Conservation (phyloP, 257 asterid genomes). For the Rehmannia glutinosa region DNA sequence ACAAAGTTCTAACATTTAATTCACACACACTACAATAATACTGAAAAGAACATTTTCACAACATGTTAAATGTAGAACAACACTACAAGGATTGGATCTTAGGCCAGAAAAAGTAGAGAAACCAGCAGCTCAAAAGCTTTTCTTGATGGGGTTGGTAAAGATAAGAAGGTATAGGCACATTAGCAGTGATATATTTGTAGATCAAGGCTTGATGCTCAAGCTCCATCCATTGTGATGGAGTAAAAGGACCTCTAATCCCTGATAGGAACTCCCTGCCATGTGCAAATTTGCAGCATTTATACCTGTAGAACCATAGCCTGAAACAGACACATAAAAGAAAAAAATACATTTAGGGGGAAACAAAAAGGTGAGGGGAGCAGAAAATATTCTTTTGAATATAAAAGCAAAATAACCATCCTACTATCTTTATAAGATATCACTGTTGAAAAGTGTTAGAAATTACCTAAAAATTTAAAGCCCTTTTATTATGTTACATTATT, state of each 20-base stretch:
- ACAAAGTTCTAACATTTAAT: no score
- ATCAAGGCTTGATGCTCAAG: conserved; percentile 82
- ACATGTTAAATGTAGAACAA: neutral
- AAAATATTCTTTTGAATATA: neutral
- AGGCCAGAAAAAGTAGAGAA: conserved; percentile 41
- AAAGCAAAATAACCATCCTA: neutral
- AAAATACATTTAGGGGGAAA: no score
- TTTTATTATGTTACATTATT: neutral
- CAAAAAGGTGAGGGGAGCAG: no score
- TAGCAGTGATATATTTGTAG: conserved; percentile 67
- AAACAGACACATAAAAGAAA: neutral
- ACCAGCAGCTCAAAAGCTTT: conserved; percentile 63
- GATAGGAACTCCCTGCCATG: conserved; percentile 36
- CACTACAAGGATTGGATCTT: conserved; percentile 58
- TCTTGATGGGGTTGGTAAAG: conserved; percentile 66
- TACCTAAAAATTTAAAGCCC: neutral
- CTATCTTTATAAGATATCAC: neutral
- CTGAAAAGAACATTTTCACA: neutral
- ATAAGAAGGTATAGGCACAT: conserved; percentile 64
- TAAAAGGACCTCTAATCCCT: conserved; percentile 57
- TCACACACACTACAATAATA: no score
- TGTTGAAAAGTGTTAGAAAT: neutral
- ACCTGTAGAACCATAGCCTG: conserved; percentile 47
- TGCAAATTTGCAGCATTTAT: conserved; percentile 43
- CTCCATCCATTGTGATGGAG: conserved; percentile 79